Percentiles rank a stretch among this genome's conserved stretches.
phyloP scores from a whole-genome alignment of 1,139 yeast genomes.

The Nakaseomyces uthaithaninus region DNA sequence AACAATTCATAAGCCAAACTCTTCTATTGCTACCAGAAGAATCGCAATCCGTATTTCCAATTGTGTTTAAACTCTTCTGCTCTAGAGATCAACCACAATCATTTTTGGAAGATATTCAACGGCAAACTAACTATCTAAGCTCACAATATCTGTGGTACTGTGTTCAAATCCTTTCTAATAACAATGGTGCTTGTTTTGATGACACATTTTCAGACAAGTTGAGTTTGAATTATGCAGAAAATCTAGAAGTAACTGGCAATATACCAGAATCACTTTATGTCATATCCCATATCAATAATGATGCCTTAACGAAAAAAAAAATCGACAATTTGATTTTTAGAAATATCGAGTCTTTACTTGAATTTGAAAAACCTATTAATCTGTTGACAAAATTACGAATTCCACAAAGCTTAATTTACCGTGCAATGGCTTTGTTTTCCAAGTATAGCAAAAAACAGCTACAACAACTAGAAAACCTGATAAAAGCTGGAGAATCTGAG shows the following conservation, averaged over 20 bases:
- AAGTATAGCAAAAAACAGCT: conserved; percentile 38
- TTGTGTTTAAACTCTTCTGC: conserved; percentile 37
- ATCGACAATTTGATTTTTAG: conserved; percentile 42
- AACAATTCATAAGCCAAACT: conserved; percentile 31
- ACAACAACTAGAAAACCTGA: conserved; percentile 53
- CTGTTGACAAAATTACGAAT: conserved; percentile 38
- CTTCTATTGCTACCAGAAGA: conserved; percentile 27
- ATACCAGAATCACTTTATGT: conserved; percentile 59
- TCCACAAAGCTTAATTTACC: conserved; percentile 42
- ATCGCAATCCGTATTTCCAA: conserved; percentile 13
- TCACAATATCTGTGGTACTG: conserved; percentile 50
- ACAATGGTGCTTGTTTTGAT: conserved; percentile 26
- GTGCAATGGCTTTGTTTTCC: conserved; percentile 43
- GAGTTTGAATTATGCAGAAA: conserved; percentile 45
- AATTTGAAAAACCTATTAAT: conserved; percentile 22
- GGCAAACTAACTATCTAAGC: conserved; percentile 24
- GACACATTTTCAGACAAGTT: conserved; percentile 36
- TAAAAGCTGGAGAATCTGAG: conserved; percentile 29
- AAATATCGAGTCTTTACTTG: conserved; percentile 39
- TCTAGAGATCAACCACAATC: conserved; percentile 29
- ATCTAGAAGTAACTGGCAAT: conserved; percentile 41
- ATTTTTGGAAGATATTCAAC: conserved; percentile 21
- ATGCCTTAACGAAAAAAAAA: conserved; percentile 35
- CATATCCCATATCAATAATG: conserved; percentile 44
- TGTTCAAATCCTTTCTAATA: conserved; percentile 37